phyloP scores from a whole-genome alignment of 306 rosid genomes.

The Fragaria vesca region DNA sequence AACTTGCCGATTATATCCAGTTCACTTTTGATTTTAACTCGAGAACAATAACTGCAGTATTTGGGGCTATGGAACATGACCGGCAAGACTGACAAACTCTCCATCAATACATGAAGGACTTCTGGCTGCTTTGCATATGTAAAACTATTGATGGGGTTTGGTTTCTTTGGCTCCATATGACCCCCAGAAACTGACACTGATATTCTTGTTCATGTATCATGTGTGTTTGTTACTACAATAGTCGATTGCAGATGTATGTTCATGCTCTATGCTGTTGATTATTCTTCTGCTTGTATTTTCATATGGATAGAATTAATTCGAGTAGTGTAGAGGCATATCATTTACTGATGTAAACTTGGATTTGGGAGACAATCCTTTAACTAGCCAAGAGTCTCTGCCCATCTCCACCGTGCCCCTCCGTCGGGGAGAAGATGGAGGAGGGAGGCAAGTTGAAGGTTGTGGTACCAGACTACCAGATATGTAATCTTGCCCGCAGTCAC shows the following conservation, averaged over 20 bases:
- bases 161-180: not conserved
- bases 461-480: not conserved
- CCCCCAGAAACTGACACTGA: not conserved
- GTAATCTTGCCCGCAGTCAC: not conserved
- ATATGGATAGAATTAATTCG: not conserved
- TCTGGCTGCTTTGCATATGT: not conserved
- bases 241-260: not conserved
- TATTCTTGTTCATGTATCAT: not conserved
- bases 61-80: not conserved
- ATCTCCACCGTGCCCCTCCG: not conserved
- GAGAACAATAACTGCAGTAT: not conserved
- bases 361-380: not conserved
- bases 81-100: not conserved
- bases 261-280: not conserved
- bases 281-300: not conserved
- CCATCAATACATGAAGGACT: not conserved
- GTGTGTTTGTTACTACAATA: not conserved
- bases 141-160: not conserved
- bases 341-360: not conserved
- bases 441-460: not conserved
- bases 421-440: not conserved
- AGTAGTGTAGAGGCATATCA: not conserved
- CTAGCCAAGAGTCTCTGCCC: not conserved
- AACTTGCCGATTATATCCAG: not conserved
- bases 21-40: not conserved